Evolutionary conservation across 2,329 filamentous ascomycete genomes (phyloP).

Genomic region (Sordariomycetes sp.): DNA sequence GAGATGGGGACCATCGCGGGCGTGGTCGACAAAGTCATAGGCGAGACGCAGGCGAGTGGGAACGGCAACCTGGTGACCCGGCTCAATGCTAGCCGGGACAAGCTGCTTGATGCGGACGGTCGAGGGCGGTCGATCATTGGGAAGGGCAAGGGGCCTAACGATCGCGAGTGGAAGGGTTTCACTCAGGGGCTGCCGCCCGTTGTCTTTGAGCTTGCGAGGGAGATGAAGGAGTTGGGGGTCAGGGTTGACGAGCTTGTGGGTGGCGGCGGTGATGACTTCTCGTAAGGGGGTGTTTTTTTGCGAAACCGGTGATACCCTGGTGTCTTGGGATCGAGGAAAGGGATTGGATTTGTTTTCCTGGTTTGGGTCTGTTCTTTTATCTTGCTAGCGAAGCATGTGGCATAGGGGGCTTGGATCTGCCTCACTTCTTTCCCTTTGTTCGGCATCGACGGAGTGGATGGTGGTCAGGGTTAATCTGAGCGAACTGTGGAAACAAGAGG

Average conservation of each 20-base stretch:
- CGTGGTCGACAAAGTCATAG: slow-evolving; percentile 60
- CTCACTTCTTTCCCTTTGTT: too few species aligned
- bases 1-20: slow-evolving; percentile 61
- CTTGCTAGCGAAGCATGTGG: too few species aligned
- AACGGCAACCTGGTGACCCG: slow-evolving; percentile 41
- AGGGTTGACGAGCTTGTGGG: slow-evolving; percentile 24
- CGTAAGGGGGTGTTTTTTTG: slow-evolving; percentile 16
- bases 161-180: slow-evolving; percentile 50
- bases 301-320: background rate
- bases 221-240: slow-evolving; percentile 61
- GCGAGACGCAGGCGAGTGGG: slow-evolving; percentile 49
- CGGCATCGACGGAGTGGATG: too few species aligned
- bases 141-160: slow-evolving; percentile 33
- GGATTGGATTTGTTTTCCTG: background rate
- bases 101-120: slow-evolving; percentile 52
- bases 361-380: too few species aligned
- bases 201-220: slow-evolving; percentile 76
- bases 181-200: slow-evolving; percentile 67
- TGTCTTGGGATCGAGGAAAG: background rate
- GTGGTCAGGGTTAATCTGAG: too few species aligned
- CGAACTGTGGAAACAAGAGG: too few species aligned
- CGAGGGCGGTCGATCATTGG: slow-evolving; percentile 49
- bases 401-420: too few species aligned
- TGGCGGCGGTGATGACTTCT: slow-evolving; percentile 32
- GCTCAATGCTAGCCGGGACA: slow-evolving; percentile 52